Base-by-base conservation (phyloP, 208 protist species). In the Paratrypanosoma confusum region DNA sequence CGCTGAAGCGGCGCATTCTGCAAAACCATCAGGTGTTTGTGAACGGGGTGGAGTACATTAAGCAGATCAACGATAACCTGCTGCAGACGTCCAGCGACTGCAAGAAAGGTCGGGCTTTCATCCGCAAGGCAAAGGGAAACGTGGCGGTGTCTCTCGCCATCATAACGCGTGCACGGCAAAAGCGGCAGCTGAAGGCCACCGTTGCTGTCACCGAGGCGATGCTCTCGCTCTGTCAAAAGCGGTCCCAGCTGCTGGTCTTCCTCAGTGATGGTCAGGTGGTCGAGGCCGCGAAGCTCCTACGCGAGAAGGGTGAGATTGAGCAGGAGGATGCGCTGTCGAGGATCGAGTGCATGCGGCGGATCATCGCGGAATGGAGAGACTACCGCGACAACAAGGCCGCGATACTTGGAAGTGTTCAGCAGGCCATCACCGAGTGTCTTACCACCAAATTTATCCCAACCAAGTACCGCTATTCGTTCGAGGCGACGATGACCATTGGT, bases 71-170 rank as follows among this genome's bases (percentile, higher is more conserved):
- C 50, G 72, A 86, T 50, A 56, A 59, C 22, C 65, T 91, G 1
- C 54, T 87, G 24, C 63, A 76, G 39, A 85, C 82, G 21, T 86
- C 78, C 4, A 86, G 73, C 40, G 78, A 87, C 41, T 86, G 82
- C 51, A 91, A 82, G 32, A 85, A 88, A 46, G 58, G 71, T 0
- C 65, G 82, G 10, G 60, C 57, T 23, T 65, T 65, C 6, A 65
- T 91, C 26, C 71, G 77, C 14, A 73, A 56, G 37, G 68, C 66
- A 8, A 86, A 85, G 42, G 62, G 65, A 28, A 38, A 33, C 1
- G 69, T 71, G 6, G 67, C 60, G 31, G 58, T 65, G 31, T 70
- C 76, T 51, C 53, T 91, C 8, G 43, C 45, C 7, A 46, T 91
- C 45, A 43, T 86, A 17, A 64, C 63, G 3, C 60, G 71, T 51